These are phyloP conservation scores for Graphilbum ipis-grandicollis DNA, from an alignment of 2,329 filamentous ascomycete species.

Conservation along the genomic window DNA sequence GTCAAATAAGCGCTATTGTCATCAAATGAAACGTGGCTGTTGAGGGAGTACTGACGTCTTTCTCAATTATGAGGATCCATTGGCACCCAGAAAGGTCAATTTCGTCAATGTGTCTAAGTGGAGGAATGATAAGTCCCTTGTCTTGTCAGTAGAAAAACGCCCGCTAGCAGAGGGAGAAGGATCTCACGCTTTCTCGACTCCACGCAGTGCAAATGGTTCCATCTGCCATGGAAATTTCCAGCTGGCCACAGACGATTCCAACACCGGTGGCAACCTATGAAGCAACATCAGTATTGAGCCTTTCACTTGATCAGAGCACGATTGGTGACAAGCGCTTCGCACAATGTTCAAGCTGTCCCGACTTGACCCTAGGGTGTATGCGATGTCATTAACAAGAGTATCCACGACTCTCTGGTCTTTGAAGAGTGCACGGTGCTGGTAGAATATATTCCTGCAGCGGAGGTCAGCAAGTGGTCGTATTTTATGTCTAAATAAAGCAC, in stretches of 20 bases:
- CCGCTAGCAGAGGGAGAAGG: not conserved
- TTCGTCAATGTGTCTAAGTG: constrained; percentile 25
- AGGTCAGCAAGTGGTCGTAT: too few species aligned
- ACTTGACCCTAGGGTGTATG: constrained; percentile 47
- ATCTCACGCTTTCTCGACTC: constrained; percentile 3
- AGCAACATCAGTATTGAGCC: not conserved
- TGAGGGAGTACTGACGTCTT: constrained; percentile 38
- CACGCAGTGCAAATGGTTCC: constrained; percentile 8
- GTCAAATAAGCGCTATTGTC: not conserved
- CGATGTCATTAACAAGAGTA: constrained; percentile 55
- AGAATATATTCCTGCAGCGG: constrained; percentile 67
- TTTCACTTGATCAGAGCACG: too few species aligned
- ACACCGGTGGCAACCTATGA: constrained; percentile 56
- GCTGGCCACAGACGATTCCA: constrained; percentile 46
- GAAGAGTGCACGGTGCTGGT: constrained; percentile 59
- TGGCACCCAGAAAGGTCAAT: constrained; percentile 30
- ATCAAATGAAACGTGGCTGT: not conserved
- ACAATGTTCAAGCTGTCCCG: constrained; percentile 56
- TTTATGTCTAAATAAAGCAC: too few species aligned
- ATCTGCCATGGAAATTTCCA: constrained; percentile 21
- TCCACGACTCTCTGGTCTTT: constrained; percentile 51
- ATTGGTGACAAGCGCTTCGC: constrained; percentile 10
- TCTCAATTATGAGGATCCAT: constrained; percentile 64
- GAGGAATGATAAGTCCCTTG: constrained; percentile 46
- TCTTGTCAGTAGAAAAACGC: not conserved